Conservation (phyloP, 2,329 filamentous ascomycete genomes). For the Pseudophaeomoniella oleicola region DNA sequence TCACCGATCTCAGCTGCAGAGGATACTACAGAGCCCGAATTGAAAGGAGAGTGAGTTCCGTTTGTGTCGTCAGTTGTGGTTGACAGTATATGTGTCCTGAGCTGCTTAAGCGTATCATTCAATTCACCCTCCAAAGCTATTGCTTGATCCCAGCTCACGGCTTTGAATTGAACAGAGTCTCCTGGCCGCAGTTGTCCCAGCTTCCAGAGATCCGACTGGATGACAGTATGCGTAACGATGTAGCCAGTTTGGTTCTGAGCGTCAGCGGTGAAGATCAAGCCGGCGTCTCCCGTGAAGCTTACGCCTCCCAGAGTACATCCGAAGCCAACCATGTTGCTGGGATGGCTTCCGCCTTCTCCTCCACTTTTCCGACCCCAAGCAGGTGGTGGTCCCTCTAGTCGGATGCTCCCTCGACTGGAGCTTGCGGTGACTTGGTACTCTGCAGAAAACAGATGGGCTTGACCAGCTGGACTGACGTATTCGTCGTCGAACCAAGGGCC, state of each 20-base stretch:
- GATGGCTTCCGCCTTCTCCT: conserved; percentile 49
- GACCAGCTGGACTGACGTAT: conserved; percentile 35
- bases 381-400: conserved; percentile 43
- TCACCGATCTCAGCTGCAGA: no score
- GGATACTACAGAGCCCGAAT: no score
- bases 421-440: conserved; percentile 50
- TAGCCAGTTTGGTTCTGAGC: conserved; percentile 48
- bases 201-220: conserved; percentile 46
- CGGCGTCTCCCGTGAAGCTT: conserved; percentile 48
- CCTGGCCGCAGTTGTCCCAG: conserved; percentile 47
- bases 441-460: conserved; percentile 41
- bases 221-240: conserved; percentile 39
- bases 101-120: conserved; percentile 28
- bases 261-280: conserved; percentile 45
- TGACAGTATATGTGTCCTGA: conserved; percentile 25
- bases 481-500: conserved; percentile 44
- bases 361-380: conserved; percentile 45
- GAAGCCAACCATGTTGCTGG: conserved; percentile 44
- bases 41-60: conserved; percentile 16
- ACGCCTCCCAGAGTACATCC: conserved; percentile 44
- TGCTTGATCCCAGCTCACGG: conserved; percentile 38
- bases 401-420: conserved; percentile 43
- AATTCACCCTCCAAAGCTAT: conserved; percentile 27
- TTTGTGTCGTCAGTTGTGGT: no score
- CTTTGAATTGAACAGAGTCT: conserved; percentile 35